Evolutionary conservation across 495 filamentous ascomycete genomes (phyloP), one percentile per base, ranked within the genome.

Genomic region (Sabuloglossum arenarium): DNA sequence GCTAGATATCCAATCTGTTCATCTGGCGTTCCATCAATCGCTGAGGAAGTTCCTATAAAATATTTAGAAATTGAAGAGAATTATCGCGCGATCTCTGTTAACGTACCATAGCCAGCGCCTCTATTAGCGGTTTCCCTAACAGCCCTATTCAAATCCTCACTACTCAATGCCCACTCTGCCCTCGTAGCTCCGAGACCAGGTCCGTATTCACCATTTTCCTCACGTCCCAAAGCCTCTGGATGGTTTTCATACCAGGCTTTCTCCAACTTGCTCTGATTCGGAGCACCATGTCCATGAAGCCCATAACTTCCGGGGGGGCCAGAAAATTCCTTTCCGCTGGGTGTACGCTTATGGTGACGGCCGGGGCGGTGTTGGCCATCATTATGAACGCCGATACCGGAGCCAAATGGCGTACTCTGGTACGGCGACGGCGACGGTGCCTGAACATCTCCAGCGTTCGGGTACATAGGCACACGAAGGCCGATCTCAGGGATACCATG

Each of bases 401-500:
- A 69, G 21, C 75, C 66, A 32, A 71, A 72, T 19, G 68, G 68
- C 37, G 55, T 23, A 5, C 12, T 76, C 3, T 75, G 70, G 31
- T 71, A 68, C n/a, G 80, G 85, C 16, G 83, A 78, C 3, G 89
- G 87, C 0, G 93, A 89, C 0, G 91, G 91, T 12, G 91, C 91
- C 69, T 99, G 91, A 10, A 99, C 93, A 67, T 97, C 91, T 45
- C 91, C 91, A 39, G 88, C 89, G 69, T 93, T 80, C 34, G 82
- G 82, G 63, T 90, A 83, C 88, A 99, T 94, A 32, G 91, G 93
- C 23, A 97, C 89, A 61, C 87, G 77, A 63, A 80, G 75, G 37
- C 88, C 88, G 59, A 94, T 91, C 63, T 90, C 84, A 11, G 88
- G 90, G 59, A 95, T 94, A 12, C 90, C 90, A 59, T 84, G 79